These are phyloP conservation scores for Tilletia indica DNA, from an alignment of 1,284 basidiomycete species.

Conservation along the genomic window DNA sequence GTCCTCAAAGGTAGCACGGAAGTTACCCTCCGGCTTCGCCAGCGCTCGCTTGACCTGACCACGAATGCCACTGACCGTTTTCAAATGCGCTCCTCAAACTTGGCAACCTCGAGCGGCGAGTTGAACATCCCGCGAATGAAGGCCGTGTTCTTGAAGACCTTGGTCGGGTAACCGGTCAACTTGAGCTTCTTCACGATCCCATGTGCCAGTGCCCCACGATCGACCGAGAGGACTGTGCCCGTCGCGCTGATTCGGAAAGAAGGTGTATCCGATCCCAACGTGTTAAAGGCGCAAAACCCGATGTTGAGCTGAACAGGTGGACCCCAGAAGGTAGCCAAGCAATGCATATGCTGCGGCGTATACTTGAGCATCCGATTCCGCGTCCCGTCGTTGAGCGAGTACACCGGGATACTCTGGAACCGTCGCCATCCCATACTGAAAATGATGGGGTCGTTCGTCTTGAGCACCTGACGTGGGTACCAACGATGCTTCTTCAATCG, in stretches of 20 bases:
- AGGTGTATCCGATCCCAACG: constrained; percentile 66
- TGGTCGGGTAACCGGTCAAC: constrained; percentile 87
- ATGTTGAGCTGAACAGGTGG: constrained; percentile 65
- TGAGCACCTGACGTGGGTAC: constrained; percentile 79
- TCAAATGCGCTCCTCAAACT: constrained; percentile 93
- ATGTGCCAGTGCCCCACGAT: constrained; percentile 62
- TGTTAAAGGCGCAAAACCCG: constrained; percentile 92
- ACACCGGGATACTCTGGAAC: constrained; percentile 92
- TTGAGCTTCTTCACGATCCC: constrained; percentile 99
- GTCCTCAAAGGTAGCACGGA: constrained; percentile 95
- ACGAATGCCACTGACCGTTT: constrained; percentile 91
- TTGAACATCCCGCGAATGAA: constrained; percentile 98
- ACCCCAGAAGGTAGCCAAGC: constrained; percentile 79
- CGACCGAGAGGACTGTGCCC: constrained; percentile 89
- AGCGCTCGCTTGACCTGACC: constrained; percentile 96
- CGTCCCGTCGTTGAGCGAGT: constrained; percentile 80
- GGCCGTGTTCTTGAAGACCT: constrained; percentile 98
- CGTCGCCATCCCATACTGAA: constrained; percentile 93
- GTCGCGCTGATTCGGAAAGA: constrained; percentile 90
- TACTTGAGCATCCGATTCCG: constrained; percentile 99
- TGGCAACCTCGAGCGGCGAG: constrained; percentile 87
- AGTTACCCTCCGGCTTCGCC: constrained; percentile 88
- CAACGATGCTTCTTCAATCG: constrained; percentile 95
- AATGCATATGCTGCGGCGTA: constrained; percentile 99
- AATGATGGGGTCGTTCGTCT: constrained; percentile 95